Base-by-base conservation (phyloP, 1,284 basidiomycete genomes). In the Sphaerobolus stellatus region DNA sequence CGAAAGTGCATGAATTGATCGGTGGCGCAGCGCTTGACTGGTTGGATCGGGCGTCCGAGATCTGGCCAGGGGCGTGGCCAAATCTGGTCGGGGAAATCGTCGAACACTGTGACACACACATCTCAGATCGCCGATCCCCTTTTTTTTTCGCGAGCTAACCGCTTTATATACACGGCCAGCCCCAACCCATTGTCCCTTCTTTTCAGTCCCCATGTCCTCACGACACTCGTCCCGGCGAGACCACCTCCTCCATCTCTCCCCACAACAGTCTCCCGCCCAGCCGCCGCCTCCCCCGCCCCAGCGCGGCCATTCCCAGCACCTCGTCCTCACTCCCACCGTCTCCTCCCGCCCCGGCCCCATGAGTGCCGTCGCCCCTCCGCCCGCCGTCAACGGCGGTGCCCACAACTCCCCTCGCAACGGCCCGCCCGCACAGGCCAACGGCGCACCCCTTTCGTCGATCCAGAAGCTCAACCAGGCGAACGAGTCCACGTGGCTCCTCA, bases 401-500 rank as follows among this genome's bases (percentile, higher is more conserved):
- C 20, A 40, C 33, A 28, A n/a, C 53, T 9, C 22, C 31, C n/a
- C 31, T 18, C 53, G 13, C 27, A 33, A 24, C 28, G 29, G 38
- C 34, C 25, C 20, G 38, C 51, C 22, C 20, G 28, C 44, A 48
- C 27, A 24, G 20, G 16, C 27, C 8, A 52, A 52, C 20, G 51
- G 51, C 33, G 29, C 43, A 2, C 31, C 52, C n/a, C 22, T 54
- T 27, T 33, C 52, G 38, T 48, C 84, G 50, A 82, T 88, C 56
- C 81, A 86, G 71, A 90, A 90, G 64, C 79, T 95, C 48, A 84
- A 86, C 24, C 77, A 79, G 34, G 91, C 92, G 52, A 94, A 95
- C 68, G 93, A 95, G 68, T 88, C 92, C 70, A 95, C 92, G 38
- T 95, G 92, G 92, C 81, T 94, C 60, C 75, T 94, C 63, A 94